Percentiles rank a stretch among this genome's conserved stretches.
These are phyloP conservation scores for Chlamydomonas schloesseri DNA, from an alignment of 139 green algal species.

Conservation along the genomic window DNA sequence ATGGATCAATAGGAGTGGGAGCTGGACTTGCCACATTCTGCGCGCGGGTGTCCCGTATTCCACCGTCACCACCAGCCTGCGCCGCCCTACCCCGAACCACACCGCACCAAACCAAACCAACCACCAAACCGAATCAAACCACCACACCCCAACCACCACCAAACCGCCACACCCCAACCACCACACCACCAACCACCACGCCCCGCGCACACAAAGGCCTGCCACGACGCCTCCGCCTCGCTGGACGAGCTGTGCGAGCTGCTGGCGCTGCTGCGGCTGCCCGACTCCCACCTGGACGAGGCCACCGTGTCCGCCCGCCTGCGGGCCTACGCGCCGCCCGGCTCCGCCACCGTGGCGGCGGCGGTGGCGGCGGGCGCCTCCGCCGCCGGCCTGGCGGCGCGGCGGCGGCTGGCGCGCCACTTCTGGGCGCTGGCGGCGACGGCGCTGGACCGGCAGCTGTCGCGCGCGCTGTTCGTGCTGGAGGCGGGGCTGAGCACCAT, in stretches of 20 bases:
- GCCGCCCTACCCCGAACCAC: no score
- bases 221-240: constrained; percentile 35
- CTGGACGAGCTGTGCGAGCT: constrained; percentile 60
- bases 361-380: constrained; percentile 14
- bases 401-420: constrained; percentile 48
- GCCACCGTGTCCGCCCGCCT: constrained; percentile 11
- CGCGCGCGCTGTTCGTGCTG: constrained; percentile 57
- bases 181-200: no score
- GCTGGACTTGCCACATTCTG: no score
- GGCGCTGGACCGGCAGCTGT: constrained; percentile 35
- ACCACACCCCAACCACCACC: no score
- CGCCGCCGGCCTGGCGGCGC: constrained; percentile 23
- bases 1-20: no score
- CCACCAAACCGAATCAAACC: no score
- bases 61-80: no score
- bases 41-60: no score
- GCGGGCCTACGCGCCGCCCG: constrained; percentile 31
- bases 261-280: constrained; percentile 41
- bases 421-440: constrained; percentile 43
- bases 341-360: constrained; percentile 21
- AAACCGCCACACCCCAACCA: no score
- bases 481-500: constrained; percentile 66
- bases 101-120: no score
- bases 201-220: no score
- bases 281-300: constrained; percentile 41